Percentiles rank a stretch among this genome's conserved stretches.
Conservation (phyloP, 805 yeast species). For the Yamadazyma nakazawae region DNA sequence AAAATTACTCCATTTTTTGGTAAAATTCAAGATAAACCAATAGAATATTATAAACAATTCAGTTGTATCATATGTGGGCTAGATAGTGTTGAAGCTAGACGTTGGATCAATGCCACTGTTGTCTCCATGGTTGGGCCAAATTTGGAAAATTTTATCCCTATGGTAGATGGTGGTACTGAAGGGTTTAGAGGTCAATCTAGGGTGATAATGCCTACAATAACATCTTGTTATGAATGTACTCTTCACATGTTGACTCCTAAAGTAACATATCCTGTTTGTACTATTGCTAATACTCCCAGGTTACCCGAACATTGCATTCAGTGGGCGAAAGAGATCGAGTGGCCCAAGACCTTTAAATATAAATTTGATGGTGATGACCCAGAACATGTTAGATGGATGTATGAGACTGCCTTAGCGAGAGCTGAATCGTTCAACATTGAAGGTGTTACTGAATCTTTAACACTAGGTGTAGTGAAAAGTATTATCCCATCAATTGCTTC, state of each 20-base stretch:
- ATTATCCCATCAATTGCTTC: conserved; percentile 94
- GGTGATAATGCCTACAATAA: conserved; percentile 77
- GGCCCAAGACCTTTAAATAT: conserved; percentile 55
- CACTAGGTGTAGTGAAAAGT: conserved; percentile 85
- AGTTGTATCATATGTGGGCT: conserved; percentile 79
- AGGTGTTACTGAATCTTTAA: conserved; percentile 70
- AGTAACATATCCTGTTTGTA: conserved; percentile 81
- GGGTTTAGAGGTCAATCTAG: conserved; percentile 91
- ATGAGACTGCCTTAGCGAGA: conserved; percentile 49
- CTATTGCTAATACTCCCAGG: conserved; percentile 92
- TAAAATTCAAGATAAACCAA: conserved; percentile 56
- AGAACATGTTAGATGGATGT: conserved; percentile 64
- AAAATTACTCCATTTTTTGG: conserved; percentile 58
- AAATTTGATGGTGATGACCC: conserved; percentile 67
- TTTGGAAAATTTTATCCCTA: conserved; percentile 29
- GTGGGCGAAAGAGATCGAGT: conserved; percentile 75
- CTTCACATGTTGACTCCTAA: conserved; percentile 65
- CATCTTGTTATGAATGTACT: conserved; percentile 93
- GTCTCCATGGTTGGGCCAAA: conserved; percentile 58
- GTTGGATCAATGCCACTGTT: conserved; percentile 79
- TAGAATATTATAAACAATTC: conserved; percentile 64
- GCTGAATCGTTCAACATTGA: conserved; percentile 64
- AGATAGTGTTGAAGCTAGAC: conserved; percentile 83
- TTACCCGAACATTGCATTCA: conserved; percentile 92
- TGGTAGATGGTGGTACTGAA: conserved; percentile 95